Evolutionary conservation across 192 early-diverging fungal species (phyloP).

Genomic region (Borealophlyctis nickersoniae): DNA sequence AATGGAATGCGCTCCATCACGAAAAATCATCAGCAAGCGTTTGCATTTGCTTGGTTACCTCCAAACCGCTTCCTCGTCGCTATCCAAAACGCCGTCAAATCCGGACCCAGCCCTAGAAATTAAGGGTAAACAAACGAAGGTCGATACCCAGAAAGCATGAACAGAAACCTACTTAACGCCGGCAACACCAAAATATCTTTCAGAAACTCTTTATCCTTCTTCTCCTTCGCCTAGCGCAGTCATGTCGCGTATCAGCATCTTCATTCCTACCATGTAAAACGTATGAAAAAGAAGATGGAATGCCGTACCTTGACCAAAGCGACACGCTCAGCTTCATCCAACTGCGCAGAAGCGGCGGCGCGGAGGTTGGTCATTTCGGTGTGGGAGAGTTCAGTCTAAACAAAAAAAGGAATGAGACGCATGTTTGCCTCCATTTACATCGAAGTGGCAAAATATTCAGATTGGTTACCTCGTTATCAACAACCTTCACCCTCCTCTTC

Average conservation of each 20-base stretch:
- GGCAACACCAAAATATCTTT: conserved; percentile 2
- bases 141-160: not conserved
- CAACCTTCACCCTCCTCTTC: conserved; percentile 1
- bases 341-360: conserved; percentile 3
- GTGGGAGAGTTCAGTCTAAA: conserved; percentile 19
- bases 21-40: not conserved
- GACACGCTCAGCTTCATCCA: conserved; percentile 12
- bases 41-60: no score
- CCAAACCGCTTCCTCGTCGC: not conserved
- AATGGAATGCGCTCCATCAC: not conserved
- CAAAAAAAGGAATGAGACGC: not conserved
- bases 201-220: conserved; percentile 18
- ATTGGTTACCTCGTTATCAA: conserved; percentile 15
- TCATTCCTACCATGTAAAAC: not conserved
- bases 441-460: no score
- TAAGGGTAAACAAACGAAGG: not conserved
- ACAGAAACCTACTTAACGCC: conserved; percentile 3
- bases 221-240: not conserved
- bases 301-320: not conserved
- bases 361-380: conserved; percentile 16
- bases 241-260: not conserved
- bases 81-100: not conserved
- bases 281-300: no score
- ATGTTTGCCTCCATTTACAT: no score
- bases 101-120: not conserved